Base-by-base conservation (phyloP, 164 flowering plant genomes). In the Berberis thunbergii region DNA sequence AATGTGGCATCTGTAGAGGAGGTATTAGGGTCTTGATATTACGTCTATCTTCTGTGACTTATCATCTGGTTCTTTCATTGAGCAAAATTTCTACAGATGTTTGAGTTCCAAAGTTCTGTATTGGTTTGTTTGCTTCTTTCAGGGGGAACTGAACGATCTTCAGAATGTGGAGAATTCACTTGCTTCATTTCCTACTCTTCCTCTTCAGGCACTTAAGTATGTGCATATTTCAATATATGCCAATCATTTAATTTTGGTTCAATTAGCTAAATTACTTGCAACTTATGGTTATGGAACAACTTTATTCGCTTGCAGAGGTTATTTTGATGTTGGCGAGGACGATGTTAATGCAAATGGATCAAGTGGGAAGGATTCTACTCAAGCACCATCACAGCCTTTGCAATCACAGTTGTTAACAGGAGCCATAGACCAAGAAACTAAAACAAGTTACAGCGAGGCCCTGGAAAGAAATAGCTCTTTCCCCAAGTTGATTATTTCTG, bases 121-220 rank as follows among this genome's bases (percentile, higher is more conserved):
- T 26, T 41, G 5, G 2, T 10, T 7, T 58, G 6, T 45, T 44
- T 59, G 9, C 57, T 13, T 66, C 6, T 75, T 74, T 61, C 80
- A 94, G 97, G 89, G 84, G 67, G 88, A 71, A 54, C 52, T 78
- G 48, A 74, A 71, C 44, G 83, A 81, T 70, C 71, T 81, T 74
- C 79, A 74, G 62, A 81, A 80, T 80, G 72, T 82, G 77, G 89
- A 90, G 71, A 72, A 66, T 64, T 79, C 92, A 40, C 83, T 87
- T 70, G 78, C 87, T 74, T 83, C 89, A 62, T 89, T 94, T 81
- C 97, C 99, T n/a, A 73, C 78, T 49, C 80, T 83, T 68, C 94
- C 99, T 70, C 80, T 91, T 62, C 85, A 87, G 76, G 99, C 99
- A 58, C 91, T 89, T 39, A 91, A 91, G 99, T 91, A 87, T 54